Percentiles rank a stretch among this genome's conserved stretches.
These are phyloP conservation scores for Conidiobolus incongruus DNA, from an alignment of 371 early-diverging fungal species.

Conservation along the genomic window DNA sequence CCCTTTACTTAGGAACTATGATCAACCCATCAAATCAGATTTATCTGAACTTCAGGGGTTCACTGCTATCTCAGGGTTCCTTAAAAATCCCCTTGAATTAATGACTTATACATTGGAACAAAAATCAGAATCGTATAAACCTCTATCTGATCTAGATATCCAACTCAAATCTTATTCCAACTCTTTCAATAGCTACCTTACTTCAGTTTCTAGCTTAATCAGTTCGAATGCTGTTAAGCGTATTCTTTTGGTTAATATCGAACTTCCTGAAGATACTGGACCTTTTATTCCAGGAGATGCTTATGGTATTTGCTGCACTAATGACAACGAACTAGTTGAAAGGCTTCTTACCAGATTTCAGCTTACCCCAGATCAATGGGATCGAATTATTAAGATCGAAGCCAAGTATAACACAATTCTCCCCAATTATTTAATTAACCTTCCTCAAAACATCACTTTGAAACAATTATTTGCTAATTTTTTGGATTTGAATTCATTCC, in stretches of 20 bases:
- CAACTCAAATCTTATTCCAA: too few relatives aligned
- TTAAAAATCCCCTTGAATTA: too few relatives aligned
- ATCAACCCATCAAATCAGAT: too few relatives aligned
- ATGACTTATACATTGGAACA: too few relatives aligned
- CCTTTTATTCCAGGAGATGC: constrained; percentile 61
- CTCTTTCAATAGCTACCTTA: too few relatives aligned
- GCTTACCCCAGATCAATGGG: constrained; percentile 11
- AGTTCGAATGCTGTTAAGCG: constrained; percentile 36
- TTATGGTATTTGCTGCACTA: constrained; percentile 62
- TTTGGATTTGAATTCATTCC: constrained; percentile 43
- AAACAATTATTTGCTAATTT: constrained; percentile 33
- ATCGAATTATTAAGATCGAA: constrained; percentile 13
- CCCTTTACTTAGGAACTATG: too few relatives aligned
- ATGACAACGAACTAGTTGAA: constrained; percentile 30
- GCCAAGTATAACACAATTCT: constrained; percentile 15
- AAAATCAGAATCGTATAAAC: too few relatives aligned
- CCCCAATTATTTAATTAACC: constrained; percentile 26
- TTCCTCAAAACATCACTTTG: constrained; percentile 10
- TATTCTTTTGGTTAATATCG: constrained; percentile 46
- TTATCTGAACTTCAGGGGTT: too few relatives aligned
- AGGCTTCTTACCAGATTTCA: constrained; percentile 21
- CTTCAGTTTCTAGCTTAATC: too few relatives aligned
- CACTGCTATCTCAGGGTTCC: too few relatives aligned
- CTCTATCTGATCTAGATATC: too few relatives aligned
- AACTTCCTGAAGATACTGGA: constrained; percentile 11